Conservation (phyloP, 306 rosid genomes). For the Sphenostylis stenocarpa region DNA sequence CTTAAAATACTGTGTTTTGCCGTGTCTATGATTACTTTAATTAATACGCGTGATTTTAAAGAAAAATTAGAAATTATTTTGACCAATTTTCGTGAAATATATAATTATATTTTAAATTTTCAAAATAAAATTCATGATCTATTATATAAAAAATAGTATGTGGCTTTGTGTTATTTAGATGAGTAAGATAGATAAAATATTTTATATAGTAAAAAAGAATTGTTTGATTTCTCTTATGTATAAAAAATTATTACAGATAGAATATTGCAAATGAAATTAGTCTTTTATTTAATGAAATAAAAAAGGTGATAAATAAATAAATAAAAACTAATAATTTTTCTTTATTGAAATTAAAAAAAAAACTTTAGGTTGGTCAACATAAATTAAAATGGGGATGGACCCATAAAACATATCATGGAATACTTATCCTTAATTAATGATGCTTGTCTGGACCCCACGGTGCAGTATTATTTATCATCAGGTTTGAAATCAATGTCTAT, state of each 20-base stretch:
- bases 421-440: neutral
- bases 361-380: neutral
- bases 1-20: neutral
- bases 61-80: neutral
- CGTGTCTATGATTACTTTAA: neutral
- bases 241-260: too few species aligned
- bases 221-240: too few species aligned
- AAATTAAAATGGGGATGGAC: constrained; percentile 14
- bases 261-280: too few species aligned
- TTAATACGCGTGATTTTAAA: neutral
- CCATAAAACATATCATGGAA: neutral
- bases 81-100: neutral
- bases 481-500: neutral
- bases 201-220: too few species aligned
- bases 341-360: too few species aligned
- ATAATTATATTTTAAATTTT: neutral
- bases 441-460: neutral
- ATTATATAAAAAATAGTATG: neutral
- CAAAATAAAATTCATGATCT: neutral
- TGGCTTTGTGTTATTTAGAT: too few species aligned
- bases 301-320: too few species aligned
- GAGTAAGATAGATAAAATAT: too few species aligned
- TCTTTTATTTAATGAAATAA: too few species aligned
- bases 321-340: neutral
- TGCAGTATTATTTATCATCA: neutral